These are phyloP conservation scores for Coriaria nepalensis DNA, from an alignment of 306 rosid species.

Conservation along the genomic window DNA sequence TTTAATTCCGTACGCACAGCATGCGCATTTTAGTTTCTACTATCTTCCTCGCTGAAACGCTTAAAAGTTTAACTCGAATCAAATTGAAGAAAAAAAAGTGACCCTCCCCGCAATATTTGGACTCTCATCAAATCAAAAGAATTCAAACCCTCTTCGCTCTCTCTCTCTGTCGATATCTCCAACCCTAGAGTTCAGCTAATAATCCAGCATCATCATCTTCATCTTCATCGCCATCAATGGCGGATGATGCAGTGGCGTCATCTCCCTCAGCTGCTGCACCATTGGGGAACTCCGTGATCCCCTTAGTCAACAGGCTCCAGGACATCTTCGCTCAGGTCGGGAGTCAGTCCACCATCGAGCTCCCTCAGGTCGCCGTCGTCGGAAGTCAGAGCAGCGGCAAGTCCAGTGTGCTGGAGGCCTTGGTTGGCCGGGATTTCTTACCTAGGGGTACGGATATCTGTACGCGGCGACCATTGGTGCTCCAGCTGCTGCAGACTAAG, in stretches of 20 bases:
- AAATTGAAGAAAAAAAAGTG: background rate
- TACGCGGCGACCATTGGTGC: conserved; percentile 29
- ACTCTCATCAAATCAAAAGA: background rate
- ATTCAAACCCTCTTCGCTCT: conserved; percentile 4
- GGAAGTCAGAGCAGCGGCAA: conserved; percentile 34
- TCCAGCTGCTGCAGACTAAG: conserved; percentile 15
- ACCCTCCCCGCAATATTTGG: background rate
- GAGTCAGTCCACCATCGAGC: conserved; percentile 12
- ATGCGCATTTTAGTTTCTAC: no score
- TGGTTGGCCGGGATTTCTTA: conserved; percentile 31
- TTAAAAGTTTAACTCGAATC: no score
- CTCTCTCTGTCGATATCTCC: background rate
- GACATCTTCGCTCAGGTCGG: conserved; percentile 22
- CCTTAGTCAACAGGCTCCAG: conserved; percentile 23
- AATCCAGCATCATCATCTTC: background rate
- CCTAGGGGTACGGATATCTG: conserved; percentile 26
- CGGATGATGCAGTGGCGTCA: conserved; percentile 12
- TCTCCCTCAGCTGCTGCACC: conserved; percentile 12
- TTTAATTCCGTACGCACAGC: no score
- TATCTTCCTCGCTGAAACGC: no score
- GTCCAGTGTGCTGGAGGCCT: conserved; percentile 30
- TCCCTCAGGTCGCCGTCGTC: conserved; percentile 26
- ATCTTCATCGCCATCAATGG: conserved; percentile 3
- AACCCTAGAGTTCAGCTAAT: conserved; percentile 5
- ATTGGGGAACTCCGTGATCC: conserved; percentile 16